phyloP scores from a whole-genome alignment of 208 protist species.

The Giardia muris region DNA sequence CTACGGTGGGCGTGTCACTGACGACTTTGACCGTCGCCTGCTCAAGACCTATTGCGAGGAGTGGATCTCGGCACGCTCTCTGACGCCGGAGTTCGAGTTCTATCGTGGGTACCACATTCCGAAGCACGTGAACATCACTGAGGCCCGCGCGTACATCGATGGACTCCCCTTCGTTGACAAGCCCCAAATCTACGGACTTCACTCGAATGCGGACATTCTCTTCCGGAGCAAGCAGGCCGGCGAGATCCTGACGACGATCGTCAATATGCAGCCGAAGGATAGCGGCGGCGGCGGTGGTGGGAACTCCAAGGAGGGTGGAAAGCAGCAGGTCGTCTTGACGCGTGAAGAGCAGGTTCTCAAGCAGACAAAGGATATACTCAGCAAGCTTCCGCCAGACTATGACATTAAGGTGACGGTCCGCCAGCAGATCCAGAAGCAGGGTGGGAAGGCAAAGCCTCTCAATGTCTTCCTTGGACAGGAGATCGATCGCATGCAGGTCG shows the following conservation, averaged over 20 bases:
- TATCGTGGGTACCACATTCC: slow-evolving; percentile 32
- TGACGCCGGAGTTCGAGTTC: slow-evolving; percentile 60
- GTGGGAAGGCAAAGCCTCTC: slow-evolving; percentile 56
- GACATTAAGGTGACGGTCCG: slow-evolving; percentile 42
- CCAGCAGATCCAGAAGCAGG: slow-evolving; percentile 5
- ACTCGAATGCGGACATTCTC: slow-evolving; percentile 68
- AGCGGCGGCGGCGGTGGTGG: slow-evolving; percentile 51
- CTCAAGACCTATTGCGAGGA: slow-evolving; percentile 85
- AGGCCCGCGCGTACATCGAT: slow-evolving; percentile 40
- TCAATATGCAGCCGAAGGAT: slow-evolving; percentile 78
- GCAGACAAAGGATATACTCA: slow-evolving; percentile 66
- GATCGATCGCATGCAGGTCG: slow-evolving; percentile 66
- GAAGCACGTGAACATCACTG: slow-evolving; percentile 30
- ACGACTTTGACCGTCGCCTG: slow-evolving; percentile 80
- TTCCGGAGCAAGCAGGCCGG: slow-evolving; percentile 60
- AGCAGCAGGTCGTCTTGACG: slow-evolving; percentile 47
- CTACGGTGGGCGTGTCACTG: slow-evolving; percentile 91
- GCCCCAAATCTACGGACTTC: slow-evolving; percentile 85
- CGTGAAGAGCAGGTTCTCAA: slow-evolving; percentile 65
- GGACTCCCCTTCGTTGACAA: slow-evolving; percentile 73
- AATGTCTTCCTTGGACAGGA: slow-evolving; percentile 82
- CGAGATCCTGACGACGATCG: slow-evolving; percentile 70
- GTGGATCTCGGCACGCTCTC: slow-evolving; percentile 65
- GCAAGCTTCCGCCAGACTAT: slow-evolving; percentile 67
- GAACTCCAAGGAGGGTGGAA: background rate